Evolutionary conservation across 2,329 filamentous ascomycete species (phyloP).

Genomic region (Penicillium sp.): DNA sequence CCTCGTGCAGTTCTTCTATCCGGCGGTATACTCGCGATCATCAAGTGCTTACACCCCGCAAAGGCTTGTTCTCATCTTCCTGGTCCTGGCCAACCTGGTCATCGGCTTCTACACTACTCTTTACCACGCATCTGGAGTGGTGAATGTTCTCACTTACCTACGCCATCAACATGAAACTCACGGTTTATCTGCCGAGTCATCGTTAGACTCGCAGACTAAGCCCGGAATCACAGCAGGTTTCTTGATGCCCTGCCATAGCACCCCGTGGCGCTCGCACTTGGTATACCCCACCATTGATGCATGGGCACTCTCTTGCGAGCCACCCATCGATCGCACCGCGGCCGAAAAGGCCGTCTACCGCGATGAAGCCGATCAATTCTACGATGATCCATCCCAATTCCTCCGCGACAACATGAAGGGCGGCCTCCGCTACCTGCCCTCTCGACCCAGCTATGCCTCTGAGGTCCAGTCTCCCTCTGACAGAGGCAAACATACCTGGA

Average conservation of each 20-base stretch:
- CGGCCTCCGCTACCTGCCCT: conserved; percentile 40
- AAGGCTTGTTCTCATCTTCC: conserved; percentile 55
- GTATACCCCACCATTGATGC: conserved; percentile 74
- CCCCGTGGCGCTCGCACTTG: conserved; percentile 89
- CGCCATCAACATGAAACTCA: conserved; percentile 70
- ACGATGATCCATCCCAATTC: conserved; percentile 65
- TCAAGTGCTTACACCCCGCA: conserved; percentile 50
- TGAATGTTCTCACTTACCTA: conserved; percentile 74
- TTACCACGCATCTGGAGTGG: conserved; percentile 78
- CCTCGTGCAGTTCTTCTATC: conserved; percentile 66
- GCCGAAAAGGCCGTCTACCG: conserved; percentile 69
- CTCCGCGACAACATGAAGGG: conserved; percentile 57
- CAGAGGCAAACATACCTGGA: conserved; percentile 12
- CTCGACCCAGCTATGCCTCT: conserved; percentile 37
- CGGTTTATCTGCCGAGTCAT: conserved; percentile 9
- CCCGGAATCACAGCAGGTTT: conserved; percentile 67
- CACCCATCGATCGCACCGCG: conserved; percentile 70
- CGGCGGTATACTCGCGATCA: conserved; percentile 39
- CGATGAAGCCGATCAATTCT: conserved; percentile 92
- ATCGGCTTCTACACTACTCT: conserved; percentile 75
- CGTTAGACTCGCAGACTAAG: conserved; percentile 16
- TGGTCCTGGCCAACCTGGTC: conserved; percentile 68
- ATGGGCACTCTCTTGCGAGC: conserved; percentile 88
- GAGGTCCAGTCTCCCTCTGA: not conserved
- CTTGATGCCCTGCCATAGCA: conserved; percentile 94